These are phyloP conservation scores for Lipomyces chichibuensis DNA, from an alignment of 805 yeast genomes.

Conservation along the genomic window DNA sequence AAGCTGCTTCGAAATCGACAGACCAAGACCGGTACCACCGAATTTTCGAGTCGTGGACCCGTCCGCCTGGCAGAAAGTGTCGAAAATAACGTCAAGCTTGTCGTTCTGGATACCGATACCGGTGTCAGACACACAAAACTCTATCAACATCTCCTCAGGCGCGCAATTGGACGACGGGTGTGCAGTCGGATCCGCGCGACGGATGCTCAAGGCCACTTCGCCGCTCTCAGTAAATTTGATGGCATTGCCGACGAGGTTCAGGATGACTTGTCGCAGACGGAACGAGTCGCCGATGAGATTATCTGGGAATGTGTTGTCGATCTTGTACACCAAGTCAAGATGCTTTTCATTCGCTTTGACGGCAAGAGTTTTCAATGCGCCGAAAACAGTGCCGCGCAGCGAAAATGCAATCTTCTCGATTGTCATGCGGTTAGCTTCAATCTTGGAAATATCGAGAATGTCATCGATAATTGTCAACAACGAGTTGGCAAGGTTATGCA, in stretches of 20 bases:
- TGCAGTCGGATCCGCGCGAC: constrained; percentile 4
- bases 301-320: constrained; percentile 87
- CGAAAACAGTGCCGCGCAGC: constrained; percentile 83
- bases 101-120: constrained; percentile 88
- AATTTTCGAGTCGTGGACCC: constrained; percentile 91
- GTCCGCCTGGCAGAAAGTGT: constrained; percentile 90
- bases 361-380: constrained; percentile 85
- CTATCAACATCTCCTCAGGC: constrained; percentile 59
- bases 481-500: constrained; percentile 84
- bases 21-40: constrained; percentile 91
- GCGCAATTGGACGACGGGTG: not conserved
- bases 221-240: constrained; percentile 85
- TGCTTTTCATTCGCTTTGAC: constrained; percentile 89
- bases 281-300: constrained; percentile 86
- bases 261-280: constrained; percentile 81
- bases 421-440: constrained; percentile 92
- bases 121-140: constrained; percentile 86
- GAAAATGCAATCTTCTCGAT: constrained; percentile 88
- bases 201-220: constrained; percentile 74
- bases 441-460: constrained; percentile 87
- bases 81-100: constrained; percentile 81
- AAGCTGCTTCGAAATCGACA: constrained; percentile 82
- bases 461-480: constrained; percentile 85
- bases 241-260: constrained; percentile 86
- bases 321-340: constrained; percentile 74